Evolutionary conservation across 2,329 filamentous ascomycete genomes (phyloP).

Genomic region (Venturia carpophila): DNA sequence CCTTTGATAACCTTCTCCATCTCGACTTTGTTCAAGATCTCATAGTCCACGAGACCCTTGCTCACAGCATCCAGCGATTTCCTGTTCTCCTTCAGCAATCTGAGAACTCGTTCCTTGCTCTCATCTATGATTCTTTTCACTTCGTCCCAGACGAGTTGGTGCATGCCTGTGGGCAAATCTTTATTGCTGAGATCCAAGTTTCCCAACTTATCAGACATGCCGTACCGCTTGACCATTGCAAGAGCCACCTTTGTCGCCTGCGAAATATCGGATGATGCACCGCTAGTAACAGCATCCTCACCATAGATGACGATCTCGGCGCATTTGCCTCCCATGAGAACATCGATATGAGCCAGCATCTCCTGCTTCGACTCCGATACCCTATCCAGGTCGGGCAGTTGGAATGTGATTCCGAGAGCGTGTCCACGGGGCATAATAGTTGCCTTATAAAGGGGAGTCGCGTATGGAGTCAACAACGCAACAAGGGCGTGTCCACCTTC

Average conservation of each 20-base stretch:
- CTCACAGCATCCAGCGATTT: constrained; percentile 83
- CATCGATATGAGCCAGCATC: constrained; percentile 70
- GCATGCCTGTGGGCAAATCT: constrained; percentile 75
- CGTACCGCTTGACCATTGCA: constrained; percentile 77
- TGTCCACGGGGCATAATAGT: constrained; percentile 90
- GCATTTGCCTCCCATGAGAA: constrained; percentile 77
- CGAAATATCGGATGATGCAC: constrained; percentile 75
- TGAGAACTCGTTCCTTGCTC: constrained; percentile 63
- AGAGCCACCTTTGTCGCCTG: constrained; percentile 75
- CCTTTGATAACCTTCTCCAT: constrained; percentile 85
- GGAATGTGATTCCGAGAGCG: constrained; percentile 77
- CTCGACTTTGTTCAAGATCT: constrained; percentile 81
- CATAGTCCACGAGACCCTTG: constrained; percentile 85
- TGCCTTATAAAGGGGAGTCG: constrained; percentile 85
- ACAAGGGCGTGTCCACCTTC: constrained; percentile 94
- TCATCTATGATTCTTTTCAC: constrained; percentile 80
- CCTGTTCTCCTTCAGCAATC: constrained; percentile 64
- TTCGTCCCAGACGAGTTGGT: constrained; percentile 78
- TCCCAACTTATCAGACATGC: constrained; percentile 81
- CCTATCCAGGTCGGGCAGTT: constrained; percentile 85
- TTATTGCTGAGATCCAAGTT: constrained; percentile 89
- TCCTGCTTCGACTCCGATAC: constrained; percentile 82
- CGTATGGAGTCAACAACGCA: constrained; percentile 68
- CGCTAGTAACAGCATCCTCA: constrained; percentile 81
- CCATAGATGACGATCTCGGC: constrained; percentile 90